phyloP scores from a whole-genome alignment of 2,329 filamentous ascomycete species.

The Xylaria sp. region DNA sequence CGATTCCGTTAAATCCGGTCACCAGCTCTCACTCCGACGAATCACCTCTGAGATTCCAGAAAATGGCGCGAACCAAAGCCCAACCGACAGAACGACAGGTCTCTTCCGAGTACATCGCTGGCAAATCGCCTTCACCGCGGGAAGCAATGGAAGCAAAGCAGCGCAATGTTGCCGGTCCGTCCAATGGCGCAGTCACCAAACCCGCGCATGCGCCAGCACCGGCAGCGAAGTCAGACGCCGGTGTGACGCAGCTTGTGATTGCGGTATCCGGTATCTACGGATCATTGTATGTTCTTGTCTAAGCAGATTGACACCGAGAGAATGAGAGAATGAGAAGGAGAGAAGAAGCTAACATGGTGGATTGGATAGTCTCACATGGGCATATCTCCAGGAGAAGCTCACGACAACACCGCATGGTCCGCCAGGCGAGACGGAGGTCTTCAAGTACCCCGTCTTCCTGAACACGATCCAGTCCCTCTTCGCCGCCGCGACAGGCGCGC shows the following conservation, averaged over 20 bases:
- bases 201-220: conserved; percentile 6
- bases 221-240: conserved; percentile 46
- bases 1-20: no score
- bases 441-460: conserved; percentile 90
- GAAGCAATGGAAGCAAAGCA: conserved; percentile 30
- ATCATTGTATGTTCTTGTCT: conserved; percentile 63
- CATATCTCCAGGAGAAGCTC: conserved; percentile 91
- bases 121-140: conserved; percentile 21
- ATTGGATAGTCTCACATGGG: conserved; percentile 74
- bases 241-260: conserved; percentile 69
- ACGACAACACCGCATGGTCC: conserved; percentile 84
- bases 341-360: conserved; percentile 2
- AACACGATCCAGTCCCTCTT: conserved; percentile 94
- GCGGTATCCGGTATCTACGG: conserved; percentile 95
- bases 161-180: conserved; percentile 13
- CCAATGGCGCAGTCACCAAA: conserved; percentile 26
- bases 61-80: conserved; percentile 66
- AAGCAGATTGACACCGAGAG: neutral
- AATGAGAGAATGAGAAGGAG: neutral
- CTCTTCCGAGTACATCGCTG: conserved; percentile 59
- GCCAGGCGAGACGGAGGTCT: conserved; percentile 61
- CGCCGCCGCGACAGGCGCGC: conserved; percentile 72
- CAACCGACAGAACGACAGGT: conserved; percentile 58
- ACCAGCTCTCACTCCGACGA: neutral
- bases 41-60: neutral